Evolutionary conservation across 352 stramenopile species (phyloP).

Genomic region (Phytophthora multivora): DNA sequence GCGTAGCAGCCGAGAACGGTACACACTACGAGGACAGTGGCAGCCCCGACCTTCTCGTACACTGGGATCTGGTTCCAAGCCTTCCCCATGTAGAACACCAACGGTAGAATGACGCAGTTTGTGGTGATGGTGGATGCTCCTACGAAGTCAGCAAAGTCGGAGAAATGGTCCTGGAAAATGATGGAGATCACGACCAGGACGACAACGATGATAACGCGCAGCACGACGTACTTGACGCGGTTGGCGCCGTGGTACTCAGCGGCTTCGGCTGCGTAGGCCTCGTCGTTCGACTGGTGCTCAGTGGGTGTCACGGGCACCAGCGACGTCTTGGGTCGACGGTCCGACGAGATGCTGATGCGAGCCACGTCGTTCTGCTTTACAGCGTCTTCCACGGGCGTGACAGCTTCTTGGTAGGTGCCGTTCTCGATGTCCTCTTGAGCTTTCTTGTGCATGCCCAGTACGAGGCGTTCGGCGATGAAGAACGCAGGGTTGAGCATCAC

Average conservation of each 20-base stretch:
- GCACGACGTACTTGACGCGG: slow-evolving; percentile 31
- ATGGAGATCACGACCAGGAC: slow-evolving; percentile 37
- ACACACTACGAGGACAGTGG: slow-evolving; percentile 34
- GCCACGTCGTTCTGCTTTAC: slow-evolving; percentile 12
- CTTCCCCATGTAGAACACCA: slow-evolving; percentile 45
- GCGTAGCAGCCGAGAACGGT: slow-evolving; percentile 43
- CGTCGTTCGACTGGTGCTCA: slow-evolving; percentile 18
- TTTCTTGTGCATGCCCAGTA: slow-evolving; percentile 40
- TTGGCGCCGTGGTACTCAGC: slow-evolving; percentile 41
- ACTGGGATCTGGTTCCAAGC: slow-evolving; percentile 37
- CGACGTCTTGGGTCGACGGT: slow-evolving; percentile 35
- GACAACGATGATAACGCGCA: slow-evolving; percentile 29
- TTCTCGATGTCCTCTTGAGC: slow-evolving; percentile 11
- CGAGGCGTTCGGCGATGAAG: slow-evolving; percentile 44
- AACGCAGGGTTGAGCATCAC: slow-evolving; percentile 44
- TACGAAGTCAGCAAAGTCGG: slow-evolving; percentile 50
- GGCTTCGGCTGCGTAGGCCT: slow-evolving; percentile 14
- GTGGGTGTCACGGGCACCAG: slow-evolving; percentile 29
- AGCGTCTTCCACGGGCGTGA: slow-evolving; percentile 13
- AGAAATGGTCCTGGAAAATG: slow-evolving; percentile 42
- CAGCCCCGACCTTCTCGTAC: slow-evolving; percentile 34
- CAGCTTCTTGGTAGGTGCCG: slow-evolving; percentile 17
- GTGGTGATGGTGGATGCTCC: slow-evolving; percentile 38
- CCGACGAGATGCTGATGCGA: slow-evolving; percentile 16
- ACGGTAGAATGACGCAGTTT: slow-evolving; percentile 26